A percentile compares a stretch with the other conserved stretches of the same genome.
Conservation (phyloP, 306 rosid genomes). For the Quercus glauca region DNA sequence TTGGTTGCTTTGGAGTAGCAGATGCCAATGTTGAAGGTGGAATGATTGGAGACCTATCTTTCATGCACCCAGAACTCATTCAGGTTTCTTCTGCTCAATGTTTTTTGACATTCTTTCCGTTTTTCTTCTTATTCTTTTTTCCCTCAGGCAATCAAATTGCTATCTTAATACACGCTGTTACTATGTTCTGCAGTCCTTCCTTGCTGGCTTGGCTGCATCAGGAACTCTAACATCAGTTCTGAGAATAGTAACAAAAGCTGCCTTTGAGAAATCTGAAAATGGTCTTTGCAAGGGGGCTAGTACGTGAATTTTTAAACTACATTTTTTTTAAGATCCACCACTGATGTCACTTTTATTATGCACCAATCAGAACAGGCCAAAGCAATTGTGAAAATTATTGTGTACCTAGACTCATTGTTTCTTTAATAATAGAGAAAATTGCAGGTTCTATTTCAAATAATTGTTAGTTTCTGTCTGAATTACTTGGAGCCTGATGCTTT, state of each 20-base stretch:
- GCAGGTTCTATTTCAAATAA: background rate
- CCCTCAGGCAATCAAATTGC: background rate
- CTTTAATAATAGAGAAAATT: background rate
- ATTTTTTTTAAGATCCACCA: no score
- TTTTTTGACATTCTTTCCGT: background rate
- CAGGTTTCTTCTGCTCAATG: constrained; percentile 42
- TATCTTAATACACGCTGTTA: background rate
- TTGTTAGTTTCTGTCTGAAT: background rate
- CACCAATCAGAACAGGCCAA: no score
- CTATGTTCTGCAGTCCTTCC: constrained; percentile 55
- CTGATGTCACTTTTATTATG: no score
- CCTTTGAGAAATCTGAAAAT: constrained; percentile 49
- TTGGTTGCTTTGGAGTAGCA: constrained; percentile 66
- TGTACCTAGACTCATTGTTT: no score
- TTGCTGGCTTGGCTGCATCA: constrained; percentile 83
- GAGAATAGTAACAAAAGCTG: constrained; percentile 66
- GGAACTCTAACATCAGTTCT: constrained; percentile 66
- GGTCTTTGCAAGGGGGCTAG: constrained; percentile 96
- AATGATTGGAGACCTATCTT: constrained; percentile 69
- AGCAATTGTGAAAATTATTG: no score
- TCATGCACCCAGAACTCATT: constrained; percentile 70
- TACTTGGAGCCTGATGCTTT: background rate
- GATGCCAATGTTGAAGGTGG: constrained; percentile 85
- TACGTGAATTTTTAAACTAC: constrained; percentile 24
- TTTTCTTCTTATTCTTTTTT: no score